Base-by-base conservation (phyloP, 768 basidiomycete species). In the Podaxis sp. region DNA sequence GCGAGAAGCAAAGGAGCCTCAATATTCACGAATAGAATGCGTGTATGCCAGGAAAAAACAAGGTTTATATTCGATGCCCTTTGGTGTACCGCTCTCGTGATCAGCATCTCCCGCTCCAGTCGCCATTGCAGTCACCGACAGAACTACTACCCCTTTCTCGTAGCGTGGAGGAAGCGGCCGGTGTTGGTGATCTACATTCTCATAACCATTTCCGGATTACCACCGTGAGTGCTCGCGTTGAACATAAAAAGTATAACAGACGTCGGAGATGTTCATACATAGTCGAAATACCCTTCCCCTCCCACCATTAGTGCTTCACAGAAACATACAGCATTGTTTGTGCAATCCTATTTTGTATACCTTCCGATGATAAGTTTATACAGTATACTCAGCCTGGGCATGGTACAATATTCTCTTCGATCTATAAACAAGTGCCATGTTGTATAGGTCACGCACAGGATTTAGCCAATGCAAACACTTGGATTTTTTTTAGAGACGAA, bases 21-120 rank as follows among this genome's bases (percentile, higher is more conserved):
- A 82, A 57, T 88, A 80, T 63, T 79, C 86, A 58, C 78, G 79
- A 61, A 64, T 89, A 54, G 82, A 86, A 69, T 81, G 80, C 64
- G 81, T 89, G 11, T 85, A 85, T 65, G 88, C 85, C 50, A 78
- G 81, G 53, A 83, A 81, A 71, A 80, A 69, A 63, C 38, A 21
- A 11, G 52, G 25, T 10, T 16, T 52, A 18, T 3, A 42, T 35
- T 28, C 50, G 38, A 37, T 58, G 14, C 23, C n/a, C 25, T 58
- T 21, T 48, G 46, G 18, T n/a, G 5, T 38, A 16, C 36, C n/a
- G 37, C n/a, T 37, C 13, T 23, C 52, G 21, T 37, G 10, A 13
- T 36, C 35, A 25, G 13, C 35, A 25, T 40, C 21, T 44, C 18
- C 42, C 35, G 23, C 16, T 6, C 9, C 23, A 21, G 21, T 27